phyloP scores from a whole-genome alignment of 1,139 yeast species.

The Ogataea hybrid region DNA sequence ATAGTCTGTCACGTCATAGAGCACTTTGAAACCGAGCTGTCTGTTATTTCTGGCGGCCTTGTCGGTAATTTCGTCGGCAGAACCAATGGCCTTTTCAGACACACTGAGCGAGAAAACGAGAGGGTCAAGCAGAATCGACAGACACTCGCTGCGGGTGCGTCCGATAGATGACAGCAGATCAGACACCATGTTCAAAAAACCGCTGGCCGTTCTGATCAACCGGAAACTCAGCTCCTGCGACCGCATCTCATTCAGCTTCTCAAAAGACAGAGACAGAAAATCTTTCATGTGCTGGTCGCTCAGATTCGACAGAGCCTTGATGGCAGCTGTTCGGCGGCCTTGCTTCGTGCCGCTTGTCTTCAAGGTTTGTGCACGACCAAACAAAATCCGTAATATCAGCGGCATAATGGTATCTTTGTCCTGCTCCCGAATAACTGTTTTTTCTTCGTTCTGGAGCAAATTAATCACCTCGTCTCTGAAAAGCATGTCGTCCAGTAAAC shows the following conservation, averaged over 20 bases:
- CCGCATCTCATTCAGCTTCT: slow-evolving; percentile 39
- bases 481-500: slow-evolving; percentile 75
- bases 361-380: slow-evolving; percentile 76
- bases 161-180: slow-evolving; percentile 68
- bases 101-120: slow-evolving; percentile 55
- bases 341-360: slow-evolving; percentile 63
- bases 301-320: slow-evolving; percentile 66
- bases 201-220: slow-evolving; percentile 56
- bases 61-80: slow-evolving; percentile 33
- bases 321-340: slow-evolving; percentile 74
- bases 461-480: slow-evolving; percentile 82
- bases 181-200: slow-evolving; percentile 66
- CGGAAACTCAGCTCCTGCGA: slow-evolving; percentile 27
- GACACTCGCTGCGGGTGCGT: slow-evolving; percentile 47
- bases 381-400: slow-evolving; percentile 70
- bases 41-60: slow-evolving; percentile 56
- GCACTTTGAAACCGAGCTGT: slow-evolving; percentile 58
- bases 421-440: slow-evolving; percentile 54
- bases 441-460: slow-evolving; percentile 51
- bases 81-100: slow-evolving; percentile 48
- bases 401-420: slow-evolving; percentile 69
- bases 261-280: slow-evolving; percentile 64
- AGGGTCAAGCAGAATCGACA: slow-evolving; percentile 56
- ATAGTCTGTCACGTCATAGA: slow-evolving; percentile 48
- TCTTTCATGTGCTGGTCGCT: slow-evolving; percentile 50